A percentile compares a stretch with the other conserved stretches of the same genome.
phyloP scores from a whole-genome alignment of 805 yeast species.

The Isabelozyma pseudorhagii region DNA sequence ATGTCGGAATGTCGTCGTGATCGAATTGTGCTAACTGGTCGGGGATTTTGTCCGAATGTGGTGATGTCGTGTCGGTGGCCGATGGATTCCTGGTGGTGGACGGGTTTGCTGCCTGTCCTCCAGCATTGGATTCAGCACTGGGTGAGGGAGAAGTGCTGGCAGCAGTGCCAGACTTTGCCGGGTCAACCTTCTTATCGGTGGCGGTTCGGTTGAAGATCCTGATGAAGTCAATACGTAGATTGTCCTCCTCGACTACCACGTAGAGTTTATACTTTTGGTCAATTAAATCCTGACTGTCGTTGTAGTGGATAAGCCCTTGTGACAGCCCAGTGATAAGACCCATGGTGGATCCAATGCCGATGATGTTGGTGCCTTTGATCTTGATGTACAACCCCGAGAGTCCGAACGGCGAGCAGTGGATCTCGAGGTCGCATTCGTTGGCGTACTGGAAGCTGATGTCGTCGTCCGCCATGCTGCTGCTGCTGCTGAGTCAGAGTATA shows the following conservation, averaged over 20 bases:
- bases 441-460: slow-evolving; percentile 39
- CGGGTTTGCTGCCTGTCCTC: background rate
- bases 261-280: slow-evolving; percentile 48
- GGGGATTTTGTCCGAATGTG: background rate
- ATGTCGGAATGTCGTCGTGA: slow-evolving; percentile 40
- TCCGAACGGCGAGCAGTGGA: slow-evolving; percentile 58
- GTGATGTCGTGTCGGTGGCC: slow-evolving; percentile 1
- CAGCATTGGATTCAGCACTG: too few relatives aligned
- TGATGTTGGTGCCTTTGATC: slow-evolving; percentile 44
- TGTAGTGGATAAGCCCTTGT: slow-evolving; percentile 47
- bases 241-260: slow-evolving; percentile 46
- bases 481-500: background rate
- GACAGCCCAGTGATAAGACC: slow-evolving; percentile 53
- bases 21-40: slow-evolving; percentile 1
- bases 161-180: background rate
- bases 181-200: background rate
- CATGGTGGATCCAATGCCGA: slow-evolving; percentile 57
- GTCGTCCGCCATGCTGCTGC: slow-evolving; percentile 2
- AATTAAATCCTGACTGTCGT: slow-evolving; percentile 43
- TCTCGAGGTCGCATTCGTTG: slow-evolving; percentile 50
- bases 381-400: slow-evolving; percentile 49
- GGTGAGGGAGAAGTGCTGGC: background rate
- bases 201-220: slow-evolving; percentile 32
- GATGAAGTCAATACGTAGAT: slow-evolving; percentile 50
- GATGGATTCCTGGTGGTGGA: background rate